Evolutionary conservation across 2,329 filamentous ascomycete species (phyloP).

Genomic region (Aureobasidium melanogenum): DNA sequence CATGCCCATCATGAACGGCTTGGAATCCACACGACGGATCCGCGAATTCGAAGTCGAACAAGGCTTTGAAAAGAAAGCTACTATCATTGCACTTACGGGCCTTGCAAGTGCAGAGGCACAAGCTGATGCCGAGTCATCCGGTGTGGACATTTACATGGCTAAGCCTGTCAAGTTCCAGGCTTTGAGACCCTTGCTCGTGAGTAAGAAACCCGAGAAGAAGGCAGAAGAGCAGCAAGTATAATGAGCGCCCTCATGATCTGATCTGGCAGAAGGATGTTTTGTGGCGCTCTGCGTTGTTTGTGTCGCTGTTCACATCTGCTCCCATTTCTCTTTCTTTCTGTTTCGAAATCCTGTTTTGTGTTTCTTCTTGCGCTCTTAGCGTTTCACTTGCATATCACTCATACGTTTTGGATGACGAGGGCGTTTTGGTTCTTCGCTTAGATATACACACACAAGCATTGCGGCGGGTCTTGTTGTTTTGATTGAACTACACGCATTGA

Average conservation of each 20-base stretch:
- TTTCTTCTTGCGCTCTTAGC: not conserved
- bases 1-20: conserved; percentile 21
- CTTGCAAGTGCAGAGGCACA: conserved; percentile 21
- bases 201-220: not conserved
- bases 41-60: conserved; percentile 12
- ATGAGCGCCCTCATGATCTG: not conserved
- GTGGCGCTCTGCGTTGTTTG: not conserved
- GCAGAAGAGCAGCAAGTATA: not conserved
- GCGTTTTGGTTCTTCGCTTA: not conserved
- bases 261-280: not conserved
- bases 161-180: conserved; percentile 29
- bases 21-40: conserved; percentile 13
- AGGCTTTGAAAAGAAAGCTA: not conserved
- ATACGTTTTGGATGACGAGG: not conserved
- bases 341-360: not conserved
- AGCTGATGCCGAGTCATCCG: conserved; percentile 20
- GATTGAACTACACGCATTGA: not conserved
- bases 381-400: not conserved
- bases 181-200: conserved; percentile 9
- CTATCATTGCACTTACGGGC: conserved; percentile 23
- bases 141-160: conserved; percentile 24
- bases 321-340: not conserved
- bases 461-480: not conserved
- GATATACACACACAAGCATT: not conserved
- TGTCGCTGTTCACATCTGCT: not conserved